A percentile compares a stretch with the other conserved stretches of the same genome.
phyloP scores from a whole-genome alignment of 345 rosid species.

The Noccaea caerulescens region DNA sequence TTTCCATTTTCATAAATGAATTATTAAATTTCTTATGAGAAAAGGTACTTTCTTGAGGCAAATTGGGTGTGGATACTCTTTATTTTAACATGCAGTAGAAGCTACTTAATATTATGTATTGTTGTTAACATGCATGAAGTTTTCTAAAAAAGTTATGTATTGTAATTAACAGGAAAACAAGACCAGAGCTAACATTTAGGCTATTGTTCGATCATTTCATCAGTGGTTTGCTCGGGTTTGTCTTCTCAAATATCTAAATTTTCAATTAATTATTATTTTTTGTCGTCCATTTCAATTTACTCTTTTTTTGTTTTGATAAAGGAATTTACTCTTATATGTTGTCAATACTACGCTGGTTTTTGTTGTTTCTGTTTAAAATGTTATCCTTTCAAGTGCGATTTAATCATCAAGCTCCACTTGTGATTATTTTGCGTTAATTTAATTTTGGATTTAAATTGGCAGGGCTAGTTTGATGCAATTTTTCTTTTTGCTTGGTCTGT shows the following conservation, averaged over 20 bases:
- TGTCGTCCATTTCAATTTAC: background rate
- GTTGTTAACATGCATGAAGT: background rate
- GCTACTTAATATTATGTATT: background rate
- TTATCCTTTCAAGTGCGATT: background rate
- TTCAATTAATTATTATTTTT: too few species aligned
- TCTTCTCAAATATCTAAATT: slow-evolving; percentile 13
- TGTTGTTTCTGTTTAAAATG: background rate
- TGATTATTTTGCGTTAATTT: background rate
- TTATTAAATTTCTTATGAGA: background rate
- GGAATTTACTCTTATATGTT: background rate
- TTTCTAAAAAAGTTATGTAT: background rate
- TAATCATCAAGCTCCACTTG: slow-evolving; percentile 9
- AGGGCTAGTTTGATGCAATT: slow-evolving; percentile 60
- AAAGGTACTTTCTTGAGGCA: background rate
- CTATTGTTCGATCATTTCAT: slow-evolving; percentile 50
- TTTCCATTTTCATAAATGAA: background rate
- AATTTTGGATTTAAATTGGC: background rate
- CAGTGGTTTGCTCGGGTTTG: slow-evolving; percentile 56
- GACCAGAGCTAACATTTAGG: slow-evolving; percentile 49
- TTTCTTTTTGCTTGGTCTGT: slow-evolving; percentile 59
- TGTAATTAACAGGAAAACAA: slow-evolving; percentile 45
- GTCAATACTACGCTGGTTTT: background rate
- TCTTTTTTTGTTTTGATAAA: background rate
- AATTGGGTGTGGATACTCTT: background rate
- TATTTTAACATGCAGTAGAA: background rate